Percentiles rank a stretch among this genome's conserved stretches.
phyloP scores from a whole-genome alignment of 768 basidiomycete species.

The Candolleomyces eurysporus region DNA sequence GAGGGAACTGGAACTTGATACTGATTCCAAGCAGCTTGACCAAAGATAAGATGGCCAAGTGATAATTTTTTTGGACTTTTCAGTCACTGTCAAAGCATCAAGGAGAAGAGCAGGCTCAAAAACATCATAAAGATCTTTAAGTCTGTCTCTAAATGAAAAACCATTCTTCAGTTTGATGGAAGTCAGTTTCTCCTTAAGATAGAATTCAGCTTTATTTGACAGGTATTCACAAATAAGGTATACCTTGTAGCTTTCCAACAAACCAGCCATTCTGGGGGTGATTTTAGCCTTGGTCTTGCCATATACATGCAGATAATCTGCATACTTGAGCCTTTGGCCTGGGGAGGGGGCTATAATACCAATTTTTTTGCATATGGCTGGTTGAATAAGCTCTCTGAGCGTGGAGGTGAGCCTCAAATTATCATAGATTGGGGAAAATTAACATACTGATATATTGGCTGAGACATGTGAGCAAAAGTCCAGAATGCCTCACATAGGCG shows the following conservation, averaged over 20 bases:
- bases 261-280: too few species aligned
- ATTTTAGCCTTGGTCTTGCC: background rate
- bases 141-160: background rate
- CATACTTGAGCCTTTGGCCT: background rate
- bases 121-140: background rate
- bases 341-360: background rate
- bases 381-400: background rate
- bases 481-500: constrained; percentile 15
- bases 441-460: background rate
- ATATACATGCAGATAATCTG: background rate
- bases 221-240: background rate
- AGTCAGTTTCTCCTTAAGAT: background rate
- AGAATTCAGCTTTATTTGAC: background rate
- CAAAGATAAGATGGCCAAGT: background rate
- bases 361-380: background rate
- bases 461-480: constrained; percentile 5
- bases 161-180: background rate
- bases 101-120: background rate
- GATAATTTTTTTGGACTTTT: background rate
- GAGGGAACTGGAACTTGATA: background rate
- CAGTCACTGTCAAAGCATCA: background rate
- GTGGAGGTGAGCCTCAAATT: background rate
- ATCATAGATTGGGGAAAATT: background rate
- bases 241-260: background rate
- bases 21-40: background rate